These are phyloP conservation scores for Leptodermis oblonga DNA, from an alignment of 257 asterid species.

Conservation along the genomic window DNA sequence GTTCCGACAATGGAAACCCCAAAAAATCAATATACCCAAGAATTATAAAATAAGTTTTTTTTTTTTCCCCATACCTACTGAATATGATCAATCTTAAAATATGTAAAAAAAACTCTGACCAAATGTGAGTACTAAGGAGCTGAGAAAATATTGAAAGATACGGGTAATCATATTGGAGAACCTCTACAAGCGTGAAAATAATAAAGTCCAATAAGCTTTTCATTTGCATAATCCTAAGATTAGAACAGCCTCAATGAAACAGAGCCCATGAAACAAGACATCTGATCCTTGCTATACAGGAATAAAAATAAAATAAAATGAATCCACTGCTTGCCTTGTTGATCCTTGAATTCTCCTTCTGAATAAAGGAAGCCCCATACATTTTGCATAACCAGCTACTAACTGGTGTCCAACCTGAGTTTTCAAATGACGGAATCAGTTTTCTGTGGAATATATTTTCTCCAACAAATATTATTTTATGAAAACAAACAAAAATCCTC, in stretches of 20 bases:
- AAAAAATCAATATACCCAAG: background rate
- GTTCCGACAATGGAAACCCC: background rate
- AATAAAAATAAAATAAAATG: background rate
- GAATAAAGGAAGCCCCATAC: slow-evolving; percentile 91
- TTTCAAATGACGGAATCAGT: slow-evolving; percentile 2
- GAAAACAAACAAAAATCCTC: background rate
- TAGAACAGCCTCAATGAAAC: background rate
- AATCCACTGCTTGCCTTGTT: slow-evolving; percentile 57
- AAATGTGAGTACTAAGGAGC: background rate
- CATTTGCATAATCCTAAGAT: background rate
- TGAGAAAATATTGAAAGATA: background rate
- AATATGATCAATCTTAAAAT: background rate
- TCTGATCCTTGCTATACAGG: background rate
- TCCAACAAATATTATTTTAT: background rate
- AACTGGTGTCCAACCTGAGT: slow-evolving; percentile 94
- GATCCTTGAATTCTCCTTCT: slow-evolving; percentile 93
- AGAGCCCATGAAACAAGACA: no score
- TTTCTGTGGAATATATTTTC: background rate
- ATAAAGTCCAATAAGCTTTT: background rate
- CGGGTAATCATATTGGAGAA: background rate
- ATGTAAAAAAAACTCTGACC: background rate
- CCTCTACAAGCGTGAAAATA: background rate
- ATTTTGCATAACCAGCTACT: slow-evolving; percentile 73
- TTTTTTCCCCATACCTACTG: background rate
- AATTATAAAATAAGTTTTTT: background rate